Base-by-base conservation (phyloP, 441 rosid genomes). In the Sinapis alba region DNA sequence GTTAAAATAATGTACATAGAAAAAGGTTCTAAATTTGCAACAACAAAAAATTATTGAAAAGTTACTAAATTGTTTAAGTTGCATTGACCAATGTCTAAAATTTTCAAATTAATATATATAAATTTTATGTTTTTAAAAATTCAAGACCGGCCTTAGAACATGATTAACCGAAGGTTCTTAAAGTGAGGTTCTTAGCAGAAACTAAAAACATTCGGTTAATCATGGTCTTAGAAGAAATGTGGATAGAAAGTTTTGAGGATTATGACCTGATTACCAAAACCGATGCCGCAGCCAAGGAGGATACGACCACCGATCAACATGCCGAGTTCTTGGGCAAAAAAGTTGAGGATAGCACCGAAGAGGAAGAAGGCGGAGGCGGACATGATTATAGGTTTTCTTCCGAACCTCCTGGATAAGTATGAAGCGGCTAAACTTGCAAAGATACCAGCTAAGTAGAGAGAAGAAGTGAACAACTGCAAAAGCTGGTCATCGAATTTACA, bases 191-290 rank as follows among this genome's bases (percentile, higher is more conserved):
- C n/a, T n/a, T n/a, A n/a, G n/a, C n/a, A n/a, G n/a, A n/a, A n/a
- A n/a, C n/a, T n/a, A n/a, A n/a, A n/a, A n/a, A n/a, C n/a, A n/a
- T n/a, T n/a, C n/a, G n/a, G n/a, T n/a, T n/a, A n/a, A n/a, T n/a
- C n/a, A n/a, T n/a, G 1, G 18, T 2, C 16, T 2, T 13, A 38
- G 15, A 38, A 12, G 45, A 45, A 45, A 45, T 15, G 9, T 45
- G 7, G 51, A 45, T 45, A n/a, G 13, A 50, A 36, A 68, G 27
- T 24, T 47, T 9, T 7, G 5, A 50, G 73, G 27, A 26, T 50
- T 11, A 21, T 9, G 66, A 92, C 98, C 98, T 90, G 99, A 76
- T 93, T 95, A 43, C 98, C 97, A 24, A 93, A 95, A 5, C 99
- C 99, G 56, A 95, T 84, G 10, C 99, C 98, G 18, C 82, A 88